phyloP scores from a whole-genome alignment of 306 rosid species.

The Prunus padus region DNA sequence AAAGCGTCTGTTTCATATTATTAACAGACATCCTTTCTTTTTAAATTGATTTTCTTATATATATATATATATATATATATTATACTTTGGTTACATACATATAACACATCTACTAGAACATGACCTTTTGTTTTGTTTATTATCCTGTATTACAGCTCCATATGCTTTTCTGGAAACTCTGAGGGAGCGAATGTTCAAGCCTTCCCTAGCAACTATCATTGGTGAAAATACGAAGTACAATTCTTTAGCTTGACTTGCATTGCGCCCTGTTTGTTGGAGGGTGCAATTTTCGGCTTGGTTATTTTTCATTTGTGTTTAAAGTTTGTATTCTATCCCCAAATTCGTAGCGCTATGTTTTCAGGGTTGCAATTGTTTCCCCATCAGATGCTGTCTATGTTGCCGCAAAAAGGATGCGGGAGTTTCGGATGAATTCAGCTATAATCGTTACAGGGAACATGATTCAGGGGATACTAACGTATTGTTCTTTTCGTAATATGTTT shows the following conservation, averaged over 20 bases:
- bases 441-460: conserved; percentile 70
- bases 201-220: conserved; percentile 77
- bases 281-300: neutral
- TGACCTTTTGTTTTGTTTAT: conserved; percentile 19
- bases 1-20: neutral
- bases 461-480: conserved; percentile 92
- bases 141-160: conserved; percentile 55
- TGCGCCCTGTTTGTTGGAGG: neutral
- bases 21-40: neutral
- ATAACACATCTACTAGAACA: neutral
- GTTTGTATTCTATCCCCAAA: conserved; percentile 34
- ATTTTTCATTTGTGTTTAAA: neutral
- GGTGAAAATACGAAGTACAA: conserved; percentile 72
- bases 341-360: conserved; percentile 62
- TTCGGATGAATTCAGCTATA: conserved; percentile 75
- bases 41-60: no score
- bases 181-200: conserved; percentile 93
- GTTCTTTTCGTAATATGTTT: conserved; percentile 20
- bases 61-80: no score
- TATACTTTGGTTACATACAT: neutral
- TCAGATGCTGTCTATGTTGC: conserved; percentile 91
- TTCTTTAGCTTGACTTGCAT: conserved; percentile 19
- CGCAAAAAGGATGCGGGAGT: conserved; percentile 82
- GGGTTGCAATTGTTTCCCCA: conserved; percentile 76
- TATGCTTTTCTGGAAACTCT: conserved; percentile 75